Evolutionary conservation across 1,139 yeast species (phyloP).

Genomic region (Dujonia santamariae): DNA sequence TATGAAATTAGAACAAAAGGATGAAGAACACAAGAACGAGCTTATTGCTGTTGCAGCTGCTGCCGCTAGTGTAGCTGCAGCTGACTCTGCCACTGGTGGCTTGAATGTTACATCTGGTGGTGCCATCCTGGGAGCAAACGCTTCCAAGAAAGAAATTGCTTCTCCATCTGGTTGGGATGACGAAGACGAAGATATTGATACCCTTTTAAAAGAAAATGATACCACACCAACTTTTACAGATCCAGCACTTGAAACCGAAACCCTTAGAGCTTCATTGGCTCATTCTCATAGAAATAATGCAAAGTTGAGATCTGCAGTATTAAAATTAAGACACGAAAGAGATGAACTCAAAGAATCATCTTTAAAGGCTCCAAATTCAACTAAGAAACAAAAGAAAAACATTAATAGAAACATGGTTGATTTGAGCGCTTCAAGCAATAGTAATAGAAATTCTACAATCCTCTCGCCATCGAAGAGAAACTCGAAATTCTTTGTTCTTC

Average conservation of each 20-base stretch:
- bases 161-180: too few relatives aligned
- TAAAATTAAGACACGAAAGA: constrained; percentile 34
- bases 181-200: constrained; percentile 9
- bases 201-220: constrained; percentile 18
- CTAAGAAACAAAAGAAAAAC: constrained; percentile 20
- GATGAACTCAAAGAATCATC: constrained; percentile 12
- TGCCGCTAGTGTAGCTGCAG: constrained; percentile 13
- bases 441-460: constrained; percentile 21
- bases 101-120: too few relatives aligned
- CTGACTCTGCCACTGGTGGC: too few relatives aligned
- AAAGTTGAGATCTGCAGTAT: constrained; percentile 48
- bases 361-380: constrained; percentile 8
- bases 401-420: neutral
- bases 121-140: too few relatives aligned
- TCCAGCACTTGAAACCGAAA: constrained; percentile 54
- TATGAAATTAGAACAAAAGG: constrained; percentile 34
- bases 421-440: constrained; percentile 9
- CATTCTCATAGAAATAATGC: constrained; percentile 64
- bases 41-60: neutral
- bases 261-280: constrained; percentile 60
- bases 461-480: constrained; percentile 37
- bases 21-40: neutral
- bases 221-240: constrained; percentile 33
- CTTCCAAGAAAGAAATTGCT: too few relatives aligned
- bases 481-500: constrained; percentile 31